phyloP scores from a whole-genome alignment of 768 basidiomycete genomes.

The Collybiopsis luxurians region DNA sequence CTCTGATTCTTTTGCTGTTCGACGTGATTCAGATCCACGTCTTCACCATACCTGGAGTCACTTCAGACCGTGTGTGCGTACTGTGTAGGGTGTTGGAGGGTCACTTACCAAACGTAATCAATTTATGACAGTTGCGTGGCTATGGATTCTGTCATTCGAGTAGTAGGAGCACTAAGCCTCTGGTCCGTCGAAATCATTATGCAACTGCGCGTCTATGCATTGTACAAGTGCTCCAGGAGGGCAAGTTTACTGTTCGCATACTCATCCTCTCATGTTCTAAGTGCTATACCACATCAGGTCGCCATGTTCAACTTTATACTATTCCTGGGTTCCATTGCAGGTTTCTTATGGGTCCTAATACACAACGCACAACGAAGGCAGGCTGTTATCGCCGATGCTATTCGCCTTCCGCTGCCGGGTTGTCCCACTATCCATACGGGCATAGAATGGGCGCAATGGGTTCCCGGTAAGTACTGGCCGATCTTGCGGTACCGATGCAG shows the following conservation, averaged over 20 bases:
- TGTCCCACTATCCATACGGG: slow-evolving; percentile 40
- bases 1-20: slow-evolving; percentile 39
- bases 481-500: neutral
- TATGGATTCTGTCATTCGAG: slow-evolving; percentile 41
- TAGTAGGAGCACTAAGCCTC: slow-evolving; percentile 41
- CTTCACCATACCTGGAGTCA: slow-evolving; percentile 37
- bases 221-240: slow-evolving; percentile 37
- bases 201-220: slow-evolving; percentile 43
- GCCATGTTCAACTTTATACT: slow-evolving; percentile 36
- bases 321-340: slow-evolving; percentile 37
- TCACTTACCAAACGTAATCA: neutral
- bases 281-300: slow-evolving; percentile 21
- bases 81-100: neutral
- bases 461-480: slow-evolving; percentile 31
- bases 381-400: slow-evolving; percentile 30
- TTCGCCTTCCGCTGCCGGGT: slow-evolving; percentile 37
- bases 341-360: slow-evolving; percentile 39
- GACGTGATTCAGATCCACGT: slow-evolving; percentile 45
- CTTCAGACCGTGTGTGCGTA: slow-evolving; percentile 32
- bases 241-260: slow-evolving; percentile 15
- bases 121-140: slow-evolving; percentile 34
- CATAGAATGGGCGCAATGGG: slow-evolving; percentile 43
- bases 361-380: slow-evolving; percentile 32
- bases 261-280: too few relatives aligned
- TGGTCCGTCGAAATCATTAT: slow-evolving; percentile 52